phyloP scores from a whole-genome alignment of 2,329 filamentous ascomycete species.

The Trichoderma sp. region DNA sequence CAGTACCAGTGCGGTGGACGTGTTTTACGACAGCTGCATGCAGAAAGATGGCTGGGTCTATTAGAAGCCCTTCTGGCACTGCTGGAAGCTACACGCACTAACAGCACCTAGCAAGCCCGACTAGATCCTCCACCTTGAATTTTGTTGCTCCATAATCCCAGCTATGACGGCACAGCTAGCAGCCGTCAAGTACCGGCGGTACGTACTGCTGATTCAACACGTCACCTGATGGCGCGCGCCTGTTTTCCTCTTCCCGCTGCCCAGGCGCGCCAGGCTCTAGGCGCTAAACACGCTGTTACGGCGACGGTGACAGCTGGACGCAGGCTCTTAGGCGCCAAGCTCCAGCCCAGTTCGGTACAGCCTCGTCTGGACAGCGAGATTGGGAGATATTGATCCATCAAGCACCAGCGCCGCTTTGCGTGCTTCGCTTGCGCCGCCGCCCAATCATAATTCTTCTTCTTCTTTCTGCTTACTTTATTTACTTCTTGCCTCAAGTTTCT shows the following conservation, averaged over 20 bases:
- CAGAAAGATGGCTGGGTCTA: not conserved
- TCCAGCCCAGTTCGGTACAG: not conserved
- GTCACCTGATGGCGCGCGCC: slow-evolving; percentile 38
- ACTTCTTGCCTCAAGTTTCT: not conserved
- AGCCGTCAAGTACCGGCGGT: not conserved
- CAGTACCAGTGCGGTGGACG: not conserved
- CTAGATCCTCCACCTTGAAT: no score
- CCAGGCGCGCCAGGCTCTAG: slow-evolving; percentile 3
- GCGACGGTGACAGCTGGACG: not conserved
- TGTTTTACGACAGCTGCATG: not conserved
- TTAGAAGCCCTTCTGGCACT: not conserved
- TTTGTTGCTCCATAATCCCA: not conserved
- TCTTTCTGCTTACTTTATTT: not conserved
- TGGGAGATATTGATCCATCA: not conserved
- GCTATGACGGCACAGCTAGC: not conserved
- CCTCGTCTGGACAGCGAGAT: not conserved
- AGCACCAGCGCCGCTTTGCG: not conserved
- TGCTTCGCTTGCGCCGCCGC: not conserved
- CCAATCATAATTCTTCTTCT: not conserved
- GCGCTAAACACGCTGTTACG: not conserved
- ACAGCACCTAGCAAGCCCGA: not conserved
- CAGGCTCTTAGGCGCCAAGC: slow-evolving; percentile 4
- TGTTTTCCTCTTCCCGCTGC: slow-evolving; percentile 22
- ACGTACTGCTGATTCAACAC: slow-evolving; percentile 22
- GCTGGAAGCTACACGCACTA: not conserved